phyloP scores from a whole-genome alignment of 495 filamentous ascomycete genomes.

The Neurospora sp. region DNA sequence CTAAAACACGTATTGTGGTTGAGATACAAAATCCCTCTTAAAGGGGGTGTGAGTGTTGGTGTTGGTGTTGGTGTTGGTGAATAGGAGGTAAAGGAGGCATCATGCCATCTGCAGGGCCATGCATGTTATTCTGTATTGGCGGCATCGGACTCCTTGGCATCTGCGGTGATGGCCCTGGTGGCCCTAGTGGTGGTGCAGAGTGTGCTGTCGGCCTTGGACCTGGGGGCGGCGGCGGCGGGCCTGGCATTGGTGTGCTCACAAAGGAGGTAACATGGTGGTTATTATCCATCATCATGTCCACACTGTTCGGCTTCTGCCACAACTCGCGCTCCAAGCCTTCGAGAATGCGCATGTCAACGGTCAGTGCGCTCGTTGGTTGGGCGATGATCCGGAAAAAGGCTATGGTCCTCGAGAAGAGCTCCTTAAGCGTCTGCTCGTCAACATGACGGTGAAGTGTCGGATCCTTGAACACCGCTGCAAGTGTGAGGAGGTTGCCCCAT shows the following conservation, averaged over 20 bases:
- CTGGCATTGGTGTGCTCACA: background rate
- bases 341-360: constrained; percentile 58
- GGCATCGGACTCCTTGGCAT: background rate
- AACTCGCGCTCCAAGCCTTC: constrained; percentile 49
- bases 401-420: constrained; percentile 56
- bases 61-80: constrained; percentile 10
- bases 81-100: constrained; percentile 10
- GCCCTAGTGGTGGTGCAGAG: background rate
- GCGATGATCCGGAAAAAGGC: constrained; percentile 51
- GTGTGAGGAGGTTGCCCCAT: constrained; percentile 91
- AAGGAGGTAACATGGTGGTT: background rate
- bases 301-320: constrained; percentile 9
- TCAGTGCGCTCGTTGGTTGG: constrained; percentile 56
- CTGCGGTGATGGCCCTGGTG: background rate
- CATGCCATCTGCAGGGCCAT: constrained; percentile 2
- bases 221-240: background rate
- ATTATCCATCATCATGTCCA: constrained; percentile 9
- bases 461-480: constrained; percentile 66
- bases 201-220: background rate
- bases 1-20: background rate
- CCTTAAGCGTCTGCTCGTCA: constrained; percentile 35
- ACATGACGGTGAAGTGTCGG: constrained; percentile 45
- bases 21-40: background rate
- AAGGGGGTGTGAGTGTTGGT: background rate
- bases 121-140: background rate